Percentiles rank a stretch among this genome's conserved stretches.
Evolutionary conservation across 2,329 filamentous ascomycete species (phyloP).

Genomic region (Monosporascus sp.): DNA sequence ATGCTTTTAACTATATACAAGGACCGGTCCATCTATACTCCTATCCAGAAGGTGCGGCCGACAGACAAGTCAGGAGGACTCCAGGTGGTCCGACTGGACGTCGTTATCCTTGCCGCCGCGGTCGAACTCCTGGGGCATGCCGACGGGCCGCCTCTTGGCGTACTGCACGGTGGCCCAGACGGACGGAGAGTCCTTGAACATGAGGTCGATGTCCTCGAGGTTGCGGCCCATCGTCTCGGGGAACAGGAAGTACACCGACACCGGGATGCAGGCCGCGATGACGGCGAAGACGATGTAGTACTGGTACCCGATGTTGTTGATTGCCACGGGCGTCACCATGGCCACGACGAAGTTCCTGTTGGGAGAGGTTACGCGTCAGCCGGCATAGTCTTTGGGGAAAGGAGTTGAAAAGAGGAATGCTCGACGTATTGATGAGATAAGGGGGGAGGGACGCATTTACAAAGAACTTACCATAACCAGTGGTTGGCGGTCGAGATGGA

Average conservation of each 20-base stretch:
- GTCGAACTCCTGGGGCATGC: slow-evolving; percentile 26
- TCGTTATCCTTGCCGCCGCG: slow-evolving; percentile 13
- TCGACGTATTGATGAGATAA: not conserved
- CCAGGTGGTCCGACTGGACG: slow-evolving; percentile 4
- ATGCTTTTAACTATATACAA: too few species aligned
- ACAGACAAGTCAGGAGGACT: not conserved
- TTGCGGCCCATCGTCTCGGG: slow-evolving; percentile 47
- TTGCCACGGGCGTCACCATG: slow-evolving; percentile 42
- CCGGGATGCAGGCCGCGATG: slow-evolving; percentile 39
- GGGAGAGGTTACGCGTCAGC: not conserved
- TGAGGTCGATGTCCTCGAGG: slow-evolving; percentile 40
- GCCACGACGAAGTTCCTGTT: slow-evolving; percentile 38
- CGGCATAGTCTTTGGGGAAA: too few species aligned
- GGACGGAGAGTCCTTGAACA: slow-evolving; percentile 37
- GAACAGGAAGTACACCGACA: slow-evolving; percentile 40
- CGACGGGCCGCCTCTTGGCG: slow-evolving; percentile 30
- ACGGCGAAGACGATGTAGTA: slow-evolving; percentile 48
- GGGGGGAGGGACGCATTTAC: not conserved
- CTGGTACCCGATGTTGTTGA: slow-evolving; percentile 45
- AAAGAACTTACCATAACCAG: slow-evolving; percentile 38
- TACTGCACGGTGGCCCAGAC: slow-evolving; percentile 31
- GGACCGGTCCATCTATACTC: too few species aligned
- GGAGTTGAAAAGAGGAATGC: too few species aligned
- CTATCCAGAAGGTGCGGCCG: too few species aligned
- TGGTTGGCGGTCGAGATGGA: slow-evolving; percentile 51